Conservation (phyloP, 2,329 filamentous ascomycete genomes). For the Pezicula neosporulosa region DNA sequence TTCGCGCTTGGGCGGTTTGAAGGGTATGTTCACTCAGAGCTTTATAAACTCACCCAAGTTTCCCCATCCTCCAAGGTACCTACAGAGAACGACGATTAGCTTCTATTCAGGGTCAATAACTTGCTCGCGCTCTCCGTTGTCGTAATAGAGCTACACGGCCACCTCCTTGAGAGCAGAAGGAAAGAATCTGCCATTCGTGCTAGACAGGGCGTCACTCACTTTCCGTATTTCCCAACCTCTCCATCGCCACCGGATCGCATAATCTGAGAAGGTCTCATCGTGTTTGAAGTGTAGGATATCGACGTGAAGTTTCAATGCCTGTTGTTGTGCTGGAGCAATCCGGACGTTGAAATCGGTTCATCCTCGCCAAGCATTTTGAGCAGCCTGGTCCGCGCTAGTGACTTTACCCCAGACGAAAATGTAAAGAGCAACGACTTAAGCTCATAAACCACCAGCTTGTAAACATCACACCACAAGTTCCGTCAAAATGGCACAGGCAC, state of each 20-base stretch:
- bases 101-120: background rate
- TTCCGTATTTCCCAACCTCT: constrained; percentile 31
- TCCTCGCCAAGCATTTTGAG: constrained; percentile 16
- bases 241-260: constrained; percentile 26
- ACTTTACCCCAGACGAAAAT: background rate
- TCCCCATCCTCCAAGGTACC: constrained; percentile 30
- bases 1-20: background rate
- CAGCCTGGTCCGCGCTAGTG: background rate
- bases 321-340: constrained; percentile 7
- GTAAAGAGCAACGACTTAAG: constrained; percentile 1
- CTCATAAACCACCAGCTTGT: background rate
- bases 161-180: background rate
- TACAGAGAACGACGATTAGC: constrained; percentile 20
- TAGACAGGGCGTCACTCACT: constrained; percentile 22
- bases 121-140: constrained; percentile 5
- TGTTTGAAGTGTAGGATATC: constrained; percentile 15
- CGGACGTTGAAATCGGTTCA: constrained; percentile 8
- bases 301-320: constrained; percentile 17
- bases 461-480: background rate
- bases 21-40: background rate
- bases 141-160: constrained; percentile 3
- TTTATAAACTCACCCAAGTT: constrained; percentile 27
- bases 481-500: constrained; percentile 43
- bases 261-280: constrained; percentile 29
- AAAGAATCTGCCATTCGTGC: constrained; percentile 9